Evolutionary conservation across 148 eudicot species (phyloP).

Genomic region (Suaeda aralocaspica): DNA sequence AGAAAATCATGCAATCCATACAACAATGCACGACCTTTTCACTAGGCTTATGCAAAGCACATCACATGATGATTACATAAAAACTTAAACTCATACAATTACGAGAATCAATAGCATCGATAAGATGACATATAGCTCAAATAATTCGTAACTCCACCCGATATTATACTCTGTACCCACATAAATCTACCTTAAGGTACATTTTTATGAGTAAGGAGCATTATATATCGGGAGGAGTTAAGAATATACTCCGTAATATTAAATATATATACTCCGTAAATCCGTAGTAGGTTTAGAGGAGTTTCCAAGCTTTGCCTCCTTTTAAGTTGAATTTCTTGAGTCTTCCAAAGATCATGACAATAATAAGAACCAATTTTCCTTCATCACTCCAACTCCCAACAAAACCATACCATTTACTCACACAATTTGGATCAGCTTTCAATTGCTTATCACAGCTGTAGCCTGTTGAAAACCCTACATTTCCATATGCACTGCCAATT

Average conservation of each 20-base stretch:
- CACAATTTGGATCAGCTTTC: conserved; percentile 36
- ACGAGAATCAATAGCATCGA: too few species aligned
- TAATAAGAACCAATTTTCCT: conserved; percentile 49
- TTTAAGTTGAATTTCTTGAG: conserved; percentile 49
- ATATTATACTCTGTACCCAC: conserved; percentile 4
- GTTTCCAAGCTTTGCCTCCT: conserved; percentile 59
- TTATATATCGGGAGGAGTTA: conserved; percentile 5
- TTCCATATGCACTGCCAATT: conserved; percentile 68
- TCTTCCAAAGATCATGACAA: conserved; percentile 74
- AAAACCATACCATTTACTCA: conserved; percentile 47
- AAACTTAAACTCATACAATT: too few species aligned
- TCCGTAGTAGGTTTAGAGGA: conserved; percentile 17
- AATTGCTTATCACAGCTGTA: conserved; percentile 53
- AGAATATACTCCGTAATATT: not conserved
- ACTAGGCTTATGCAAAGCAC: too few species aligned
- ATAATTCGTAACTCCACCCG: conserved; percentile 10
- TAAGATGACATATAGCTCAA: not conserved
- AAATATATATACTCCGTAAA: not conserved
- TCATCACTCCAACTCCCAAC: conserved; percentile 58
- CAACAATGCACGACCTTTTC: too few species aligned
- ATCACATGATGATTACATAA: too few species aligned
- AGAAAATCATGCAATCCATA: too few species aligned
- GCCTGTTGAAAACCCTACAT: conserved; percentile 70
- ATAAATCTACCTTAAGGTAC: not conserved
- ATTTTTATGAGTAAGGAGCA: not conserved